phyloP scores from a whole-genome alignment of 208 protist species.

The Crithidia mellificae region DNA sequence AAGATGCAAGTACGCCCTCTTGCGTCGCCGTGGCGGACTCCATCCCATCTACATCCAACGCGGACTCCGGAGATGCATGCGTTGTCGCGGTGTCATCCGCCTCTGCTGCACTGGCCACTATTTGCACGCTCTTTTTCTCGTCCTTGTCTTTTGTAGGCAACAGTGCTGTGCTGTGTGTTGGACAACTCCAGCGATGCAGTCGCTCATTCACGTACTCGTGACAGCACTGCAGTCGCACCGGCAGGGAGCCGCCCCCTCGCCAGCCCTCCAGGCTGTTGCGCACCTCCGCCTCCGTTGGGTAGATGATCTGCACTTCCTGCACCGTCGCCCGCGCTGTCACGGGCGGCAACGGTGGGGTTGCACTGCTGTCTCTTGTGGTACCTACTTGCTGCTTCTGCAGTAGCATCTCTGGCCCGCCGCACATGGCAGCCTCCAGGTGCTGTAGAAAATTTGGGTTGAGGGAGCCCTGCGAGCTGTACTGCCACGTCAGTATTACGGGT shows the following conservation, averaged over 20 bases:
- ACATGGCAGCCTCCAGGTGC: conserved; percentile 46
- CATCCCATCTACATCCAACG: conserved; percentile 17
- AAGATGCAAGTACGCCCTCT: no score
- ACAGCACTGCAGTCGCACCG: conserved; percentile 52
- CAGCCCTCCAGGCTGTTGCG: conserved; percentile 73
- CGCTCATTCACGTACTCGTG: conserved; percentile 69
- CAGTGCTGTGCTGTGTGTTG: background rate
- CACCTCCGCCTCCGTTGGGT: conserved; percentile 84
- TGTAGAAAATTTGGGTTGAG: conserved; percentile 58
- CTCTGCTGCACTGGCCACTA: background rate
- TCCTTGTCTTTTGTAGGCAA: background rate
- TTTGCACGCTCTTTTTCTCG: background rate
- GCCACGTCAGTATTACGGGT: conserved; percentile 57
- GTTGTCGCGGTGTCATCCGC: background rate
- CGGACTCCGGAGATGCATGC: conserved; percentile 8
- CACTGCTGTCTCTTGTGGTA: no score
- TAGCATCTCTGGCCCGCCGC: conserved; percentile 11
- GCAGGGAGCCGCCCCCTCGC: conserved; percentile 71
- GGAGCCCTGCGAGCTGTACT: conserved; percentile 83
- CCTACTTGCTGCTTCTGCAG: background rate
- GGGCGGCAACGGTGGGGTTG: background rate
- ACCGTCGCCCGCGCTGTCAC: background rate
- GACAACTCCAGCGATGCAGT: conserved; percentile 60
- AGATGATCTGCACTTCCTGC: conserved; percentile 62
- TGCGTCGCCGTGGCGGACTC: no score